A percentile compares a stretch with the other conserved stretches of the same genome.
phyloP scores from a whole-genome alignment of 2,329 filamentous ascomycete genomes.

The Diaporthe citrichinensis region DNA sequence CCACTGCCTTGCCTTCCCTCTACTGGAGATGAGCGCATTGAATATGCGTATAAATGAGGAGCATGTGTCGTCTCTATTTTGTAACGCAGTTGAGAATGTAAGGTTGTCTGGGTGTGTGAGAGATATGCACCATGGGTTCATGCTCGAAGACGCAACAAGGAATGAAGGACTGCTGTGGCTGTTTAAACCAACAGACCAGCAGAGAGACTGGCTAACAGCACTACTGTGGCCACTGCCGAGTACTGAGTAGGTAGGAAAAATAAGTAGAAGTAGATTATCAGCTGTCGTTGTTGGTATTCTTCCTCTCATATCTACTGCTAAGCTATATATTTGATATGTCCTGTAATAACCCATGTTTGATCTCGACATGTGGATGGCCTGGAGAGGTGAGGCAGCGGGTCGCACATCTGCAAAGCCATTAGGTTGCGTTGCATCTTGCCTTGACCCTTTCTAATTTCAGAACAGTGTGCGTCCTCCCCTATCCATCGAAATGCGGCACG shows the following conservation, averaged over 20 bases:
- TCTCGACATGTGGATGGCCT: too few relatives aligned
- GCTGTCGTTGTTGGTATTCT: too few relatives aligned
- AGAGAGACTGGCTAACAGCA: not conserved
- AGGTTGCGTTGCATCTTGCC: slow-evolving; percentile 3
- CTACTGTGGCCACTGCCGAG: not conserved
- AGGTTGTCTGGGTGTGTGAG: not conserved
- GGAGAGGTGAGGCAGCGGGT: not conserved
- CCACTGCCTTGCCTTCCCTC: not conserved
- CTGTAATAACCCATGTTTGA: not conserved
- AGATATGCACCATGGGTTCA: too few relatives aligned
- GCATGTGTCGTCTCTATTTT: not conserved
- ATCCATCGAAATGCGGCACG: not conserved
- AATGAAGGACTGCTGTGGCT: not conserved
- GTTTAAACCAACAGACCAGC: not conserved
- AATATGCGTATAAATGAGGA: not conserved
- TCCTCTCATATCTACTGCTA: not conserved
- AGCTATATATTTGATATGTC: not conserved
- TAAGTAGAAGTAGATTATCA: not conserved
- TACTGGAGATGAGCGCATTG: not conserved
- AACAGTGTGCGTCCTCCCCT: not conserved
- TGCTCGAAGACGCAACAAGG: not conserved
- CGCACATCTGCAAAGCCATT: not conserved
- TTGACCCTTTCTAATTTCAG: slow-evolving; percentile 20
- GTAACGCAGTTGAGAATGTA: not conserved
- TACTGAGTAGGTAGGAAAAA: not conserved